Conservation (phyloP, 495 filamentous ascomycete species). For the Alectoria sarmentosa region DNA sequence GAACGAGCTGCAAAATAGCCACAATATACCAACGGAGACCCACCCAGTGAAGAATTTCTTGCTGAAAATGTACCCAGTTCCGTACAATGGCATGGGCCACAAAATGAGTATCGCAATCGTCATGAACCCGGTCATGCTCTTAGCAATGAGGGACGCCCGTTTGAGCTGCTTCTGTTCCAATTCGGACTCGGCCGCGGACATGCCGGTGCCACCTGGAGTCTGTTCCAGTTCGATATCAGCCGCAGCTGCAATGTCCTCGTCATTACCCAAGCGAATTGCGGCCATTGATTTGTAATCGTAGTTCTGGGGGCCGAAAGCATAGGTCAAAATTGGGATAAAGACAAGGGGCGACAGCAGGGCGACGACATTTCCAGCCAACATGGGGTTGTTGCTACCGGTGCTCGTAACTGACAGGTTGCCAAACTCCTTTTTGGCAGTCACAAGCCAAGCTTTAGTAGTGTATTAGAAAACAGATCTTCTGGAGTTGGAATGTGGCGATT, state of each 20-base stretch:
- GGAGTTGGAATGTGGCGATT: neutral
- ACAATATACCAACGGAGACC: conserved; percentile 78
- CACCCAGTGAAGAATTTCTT: conserved; percentile 91
- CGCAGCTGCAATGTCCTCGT: conserved; percentile 62
- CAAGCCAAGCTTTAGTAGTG: conserved; percentile 61
- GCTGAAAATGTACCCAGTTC: conserved; percentile 76
- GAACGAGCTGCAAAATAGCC: conserved; percentile 71
- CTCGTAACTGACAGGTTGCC: conserved; percentile 65
- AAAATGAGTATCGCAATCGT: conserved; percentile 72
- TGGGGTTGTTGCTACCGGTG: conserved; percentile 78
- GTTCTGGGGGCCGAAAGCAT: conserved; percentile 64
- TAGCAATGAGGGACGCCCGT: conserved; percentile 71
- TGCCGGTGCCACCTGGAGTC: conserved; percentile 47
- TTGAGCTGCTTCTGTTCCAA: conserved; percentile 59
- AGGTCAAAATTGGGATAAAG: conserved; percentile 73
- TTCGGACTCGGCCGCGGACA: conserved; percentile 38
- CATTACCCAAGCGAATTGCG: conserved; percentile 74
- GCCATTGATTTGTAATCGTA: conserved; percentile 91
- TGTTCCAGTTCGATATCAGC: conserved; percentile 68
- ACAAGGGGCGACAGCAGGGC: conserved; percentile 74
- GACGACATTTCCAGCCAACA: conserved; percentile 80
- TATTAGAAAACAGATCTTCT: neutral
- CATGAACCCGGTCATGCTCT: conserved; percentile 65
- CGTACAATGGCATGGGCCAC: conserved; percentile 97
- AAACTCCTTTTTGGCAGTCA: conserved; percentile 73